Base-by-base conservation (phyloP, 805 yeast genomes). In the Candida vartiovaarae region DNA sequence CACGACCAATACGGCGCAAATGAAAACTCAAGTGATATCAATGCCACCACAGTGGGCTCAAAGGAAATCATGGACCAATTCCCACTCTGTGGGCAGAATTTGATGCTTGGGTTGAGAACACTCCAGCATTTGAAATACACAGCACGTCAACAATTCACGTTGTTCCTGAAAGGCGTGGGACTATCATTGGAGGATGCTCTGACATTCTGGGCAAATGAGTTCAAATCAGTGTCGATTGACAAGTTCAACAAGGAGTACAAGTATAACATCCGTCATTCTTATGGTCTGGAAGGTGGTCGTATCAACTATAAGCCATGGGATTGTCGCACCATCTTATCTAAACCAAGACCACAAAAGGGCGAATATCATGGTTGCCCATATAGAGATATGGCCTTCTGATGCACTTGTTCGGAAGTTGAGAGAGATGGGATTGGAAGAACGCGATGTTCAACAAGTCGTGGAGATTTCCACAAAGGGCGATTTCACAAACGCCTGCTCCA, bases 301-400 rank as follows among this genome's bases (percentile, higher is more conserved):
- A 83, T 79, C 55, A 85, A 88, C 54, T 89, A 88, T 64, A 76
- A 77, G 55, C 95, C 98, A 3, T 76, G 84, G 82, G 84, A 82
- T 59, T 93, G 97, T 67, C 75, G 78, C 34, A 79, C 82, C 2
- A 87, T 93, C 35, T 63, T 87, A 45, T 71, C 78, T 27, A 81
- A 81, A 52, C 87, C 88, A 6, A 75, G 80, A 50, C 89, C 95
- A 0, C 68, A 70, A 8, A 70, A 74, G 39, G 74, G 72, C 35
- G 95, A 90, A 52, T 75, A 67, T 46, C 96, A 91, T 59, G 99
- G 99, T 3, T 91, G 98, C 63, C 97, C 98, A 5, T 93, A 85
- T 64, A 70, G 95, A 43, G 91, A 84, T 55, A 67, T 84, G 55
- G 70, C 75, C 9, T 59, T 59, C 75, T n/a, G 95, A 86, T 37